These are phyloP conservation scores for Tricladium varicosporioides DNA, from an alignment of 2,329 filamentous ascomycete species.

Conservation along the genomic window DNA sequence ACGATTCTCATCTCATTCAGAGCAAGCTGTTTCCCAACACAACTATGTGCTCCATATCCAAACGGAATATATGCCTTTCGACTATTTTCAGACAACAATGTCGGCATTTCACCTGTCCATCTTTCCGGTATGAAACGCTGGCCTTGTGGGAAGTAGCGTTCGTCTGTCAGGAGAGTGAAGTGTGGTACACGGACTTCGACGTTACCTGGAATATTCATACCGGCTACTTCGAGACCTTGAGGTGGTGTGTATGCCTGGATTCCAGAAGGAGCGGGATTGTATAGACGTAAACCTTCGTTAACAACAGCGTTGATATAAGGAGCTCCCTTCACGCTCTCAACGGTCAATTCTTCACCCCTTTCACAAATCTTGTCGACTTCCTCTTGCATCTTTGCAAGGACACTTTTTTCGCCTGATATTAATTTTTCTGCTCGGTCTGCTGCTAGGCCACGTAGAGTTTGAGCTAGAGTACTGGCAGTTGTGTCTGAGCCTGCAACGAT, in stretches of 20 bases:
- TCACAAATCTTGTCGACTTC: constrained; percentile 12
- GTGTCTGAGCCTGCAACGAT: constrained; percentile 17
- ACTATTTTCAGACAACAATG: constrained; percentile 10
- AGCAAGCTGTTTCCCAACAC: constrained; percentile 20
- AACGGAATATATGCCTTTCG: constrained; percentile 19
- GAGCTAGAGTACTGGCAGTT: constrained; percentile 7
- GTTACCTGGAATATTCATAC: constrained; percentile 12
- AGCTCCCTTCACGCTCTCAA: constrained; percentile 9
- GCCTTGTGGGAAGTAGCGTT: constrained; percentile 14
- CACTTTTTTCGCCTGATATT: background rate
- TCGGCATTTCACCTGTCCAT: constrained; percentile 13
- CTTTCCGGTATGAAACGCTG: constrained; percentile 18
- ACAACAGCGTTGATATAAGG: constrained; percentile 18
- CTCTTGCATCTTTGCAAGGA: constrained; percentile 13
- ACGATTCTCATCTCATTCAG: constrained; percentile 18
- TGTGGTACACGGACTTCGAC: constrained; percentile 14
- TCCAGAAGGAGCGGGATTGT: constrained; percentile 15
- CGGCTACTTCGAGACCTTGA: constrained; percentile 10
- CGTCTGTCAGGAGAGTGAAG: constrained; percentile 17
- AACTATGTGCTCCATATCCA: constrained; percentile 20
- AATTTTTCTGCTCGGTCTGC: background rate
- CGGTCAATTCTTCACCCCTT: background rate
- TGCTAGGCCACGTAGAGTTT: constrained; percentile 5
- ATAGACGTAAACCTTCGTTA: constrained; percentile 16
- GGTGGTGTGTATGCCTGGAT: constrained; percentile 11